Base-by-base conservation (phyloP, 2,329 filamentous ascomycete species). In the Aaosphaeria arxii region DNA sequence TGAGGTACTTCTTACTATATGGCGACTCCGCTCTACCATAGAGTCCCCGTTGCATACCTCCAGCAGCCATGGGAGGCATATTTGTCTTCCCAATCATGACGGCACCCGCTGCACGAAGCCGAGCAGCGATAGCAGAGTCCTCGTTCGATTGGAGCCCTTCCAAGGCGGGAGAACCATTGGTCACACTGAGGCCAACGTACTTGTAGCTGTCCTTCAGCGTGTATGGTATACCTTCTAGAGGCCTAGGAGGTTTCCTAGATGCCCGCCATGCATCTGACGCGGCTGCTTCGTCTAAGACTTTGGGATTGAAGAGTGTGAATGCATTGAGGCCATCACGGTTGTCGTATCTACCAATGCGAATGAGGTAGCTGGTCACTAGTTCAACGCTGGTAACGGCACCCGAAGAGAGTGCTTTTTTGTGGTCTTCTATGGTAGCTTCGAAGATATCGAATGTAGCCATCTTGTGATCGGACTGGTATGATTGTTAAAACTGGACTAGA, bases 61-160 rank as follows among this genome's bases (percentile, higher is more conserved):
- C 80, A 24, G 76, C 75, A 7, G 80, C 81, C 78, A 83, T 82
- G 0, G 81, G 76, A 0, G 78, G 81, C 75, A 83, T 81, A 47
- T 84, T 85, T 0, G 81, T 82, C 40, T 76, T 74, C 0, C 81
- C 82, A 0, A 82, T 66, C 17, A 81, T 61, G 1, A 82, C 66
- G 0, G 74, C 77, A 1, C 80, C 79, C 1, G 77, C 76, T 30
- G 72, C 66, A 4, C 74, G 70, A 5, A 84, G 65, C 7, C 67
- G 63, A 7, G 71, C 55, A 0, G 80, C 78, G 5, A 76, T 74
- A 3, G 76, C 76, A 1, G 80, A 77, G 58, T 84, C 80, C 40
- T 78, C 72, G 6, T 71, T 76, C 0, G 81, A 73, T 2, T 77
- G 54, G 0, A 84, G 58, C 6, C 75, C 58, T 31, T 72, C 57